These are phyloP conservation scores for Agrostemma githago DNA, from an alignment of 148 eudicot genomes.

Conservation along the genomic window DNA sequence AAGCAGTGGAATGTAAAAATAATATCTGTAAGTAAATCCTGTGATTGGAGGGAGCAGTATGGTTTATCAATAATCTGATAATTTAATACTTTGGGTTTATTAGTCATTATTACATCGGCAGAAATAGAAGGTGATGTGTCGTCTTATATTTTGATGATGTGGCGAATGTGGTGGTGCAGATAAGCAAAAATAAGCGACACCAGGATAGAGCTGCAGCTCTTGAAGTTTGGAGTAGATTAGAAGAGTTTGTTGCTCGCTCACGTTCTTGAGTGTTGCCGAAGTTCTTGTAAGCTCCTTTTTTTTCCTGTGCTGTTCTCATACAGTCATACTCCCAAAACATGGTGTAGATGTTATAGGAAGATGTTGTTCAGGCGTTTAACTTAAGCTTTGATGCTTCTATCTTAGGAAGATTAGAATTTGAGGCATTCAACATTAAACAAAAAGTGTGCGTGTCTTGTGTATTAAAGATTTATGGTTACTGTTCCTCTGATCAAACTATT, in stretches of 20 bases:
- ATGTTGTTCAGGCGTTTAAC: background rate
- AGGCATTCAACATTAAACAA: background rate
- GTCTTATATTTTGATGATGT: background rate
- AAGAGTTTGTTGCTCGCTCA: constrained; percentile 76
- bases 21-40: constrained; percentile 60
- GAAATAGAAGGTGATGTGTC: background rate
- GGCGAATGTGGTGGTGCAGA: constrained; percentile 39
- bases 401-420: background rate
- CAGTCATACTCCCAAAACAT: background rate
- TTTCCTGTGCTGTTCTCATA: background rate
- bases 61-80: background rate
- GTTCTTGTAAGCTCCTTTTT: constrained; percentile 17
- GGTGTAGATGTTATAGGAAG: background rate
- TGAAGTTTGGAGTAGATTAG: constrained; percentile 88
- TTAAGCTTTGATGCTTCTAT: background rate
- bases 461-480: background rate
- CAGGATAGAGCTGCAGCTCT: constrained; percentile 97
- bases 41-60: background rate
- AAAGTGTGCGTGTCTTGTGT: background rate
- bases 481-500: background rate
- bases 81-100: background rate
- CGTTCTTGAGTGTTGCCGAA: constrained; percentile 42
- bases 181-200: constrained; percentile 90
- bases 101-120: background rate
- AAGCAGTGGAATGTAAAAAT: constrained; percentile 98